Evolutionary conservation across 192 early-diverging fungal species (phyloP).

Genomic region (Entomortierella lignicola): DNA sequence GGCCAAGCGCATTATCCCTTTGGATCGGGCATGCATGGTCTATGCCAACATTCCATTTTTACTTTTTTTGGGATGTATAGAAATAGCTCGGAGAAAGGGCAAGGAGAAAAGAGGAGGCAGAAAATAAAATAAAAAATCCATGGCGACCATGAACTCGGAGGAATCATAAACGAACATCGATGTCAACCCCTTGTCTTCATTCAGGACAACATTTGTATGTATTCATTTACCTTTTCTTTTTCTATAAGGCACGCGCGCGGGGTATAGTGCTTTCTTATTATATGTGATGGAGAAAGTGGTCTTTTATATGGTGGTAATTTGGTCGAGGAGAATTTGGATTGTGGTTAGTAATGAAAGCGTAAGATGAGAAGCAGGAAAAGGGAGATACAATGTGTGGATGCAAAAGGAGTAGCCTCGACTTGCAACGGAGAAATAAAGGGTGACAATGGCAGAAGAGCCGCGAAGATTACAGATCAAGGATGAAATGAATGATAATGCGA

Average conservation of each 20-base stretch:
- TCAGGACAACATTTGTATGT: no score
- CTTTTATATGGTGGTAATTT: neutral
- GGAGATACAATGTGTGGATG: neutral
- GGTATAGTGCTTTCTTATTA: no score
- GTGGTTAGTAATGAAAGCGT: neutral
- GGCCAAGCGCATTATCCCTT: constrained; percentile 1
- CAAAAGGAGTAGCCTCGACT: neutral
- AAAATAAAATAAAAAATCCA: neutral
- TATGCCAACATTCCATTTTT: constrained; percentile 3
- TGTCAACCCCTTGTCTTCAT: neutral
- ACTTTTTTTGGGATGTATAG: neutral
- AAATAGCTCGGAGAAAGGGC: constrained; percentile 4
- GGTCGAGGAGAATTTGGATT: neutral
- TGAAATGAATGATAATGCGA: neutral
- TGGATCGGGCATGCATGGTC: constrained; percentile 4
- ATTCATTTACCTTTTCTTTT: no score
- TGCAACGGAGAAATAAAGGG: constrained; percentile 9
- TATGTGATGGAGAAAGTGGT: neutral
- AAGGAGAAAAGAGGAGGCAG: neutral
- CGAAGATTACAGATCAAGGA: neutral
- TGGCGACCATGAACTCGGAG: no score
- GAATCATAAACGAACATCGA: neutral
- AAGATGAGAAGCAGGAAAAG: constrained; percentile 3
- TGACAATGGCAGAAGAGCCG: neutral
- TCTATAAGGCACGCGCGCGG: no score